phyloP scores from a whole-genome alignment of 2,329 filamentous ascomycete genomes.

The Aspergillus hiratsukae region DNA sequence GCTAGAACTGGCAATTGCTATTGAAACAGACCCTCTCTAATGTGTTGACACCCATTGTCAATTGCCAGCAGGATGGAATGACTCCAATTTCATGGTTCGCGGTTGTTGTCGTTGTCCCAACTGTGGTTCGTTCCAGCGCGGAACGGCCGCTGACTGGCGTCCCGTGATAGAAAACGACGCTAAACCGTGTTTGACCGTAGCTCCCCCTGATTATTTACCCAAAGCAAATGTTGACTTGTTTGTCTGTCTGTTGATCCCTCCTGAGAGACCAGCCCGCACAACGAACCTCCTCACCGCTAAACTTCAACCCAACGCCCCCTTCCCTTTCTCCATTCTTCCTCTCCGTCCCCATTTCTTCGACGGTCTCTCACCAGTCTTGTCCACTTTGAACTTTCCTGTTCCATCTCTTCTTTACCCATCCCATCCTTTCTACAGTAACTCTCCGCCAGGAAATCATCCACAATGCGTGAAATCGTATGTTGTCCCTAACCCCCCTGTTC shows the following conservation, averaged over 20 bases:
- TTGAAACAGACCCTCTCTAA: neutral
- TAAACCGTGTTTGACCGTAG: neutral
- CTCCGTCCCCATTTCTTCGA: constrained; percentile 20
- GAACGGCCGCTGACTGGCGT: constrained; percentile 5
- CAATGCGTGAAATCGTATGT: constrained; percentile 68
- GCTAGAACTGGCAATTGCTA: neutral
- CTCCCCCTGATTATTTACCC: neutral
- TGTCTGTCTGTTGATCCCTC: constrained; percentile 5
- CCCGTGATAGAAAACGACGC: constrained; percentile 1
- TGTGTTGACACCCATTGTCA: neutral
- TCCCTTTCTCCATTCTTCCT: constrained; percentile 9
- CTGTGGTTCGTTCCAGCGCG: constrained; percentile 26
- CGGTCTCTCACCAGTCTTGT: constrained; percentile 15
- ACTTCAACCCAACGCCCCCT: neutral
- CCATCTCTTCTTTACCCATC: neutral
- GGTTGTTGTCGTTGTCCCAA: constrained; percentile 3
- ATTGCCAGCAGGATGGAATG: neutral
- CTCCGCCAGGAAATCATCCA: constrained; percentile 35
- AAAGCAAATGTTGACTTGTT: neutral
- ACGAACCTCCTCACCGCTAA: neutral
- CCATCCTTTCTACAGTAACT: constrained; percentile 2
- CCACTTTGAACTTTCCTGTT: neutral
- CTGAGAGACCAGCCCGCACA: constrained; percentile 7
- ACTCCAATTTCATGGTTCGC: constrained; percentile 3
- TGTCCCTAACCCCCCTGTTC: constrained; percentile 4